Percentiles rank a stretch among this genome's conserved stretches.
Evolutionary conservation across 345 rosid species (phyloP).

Genomic region (Salix dunnii): DNA sequence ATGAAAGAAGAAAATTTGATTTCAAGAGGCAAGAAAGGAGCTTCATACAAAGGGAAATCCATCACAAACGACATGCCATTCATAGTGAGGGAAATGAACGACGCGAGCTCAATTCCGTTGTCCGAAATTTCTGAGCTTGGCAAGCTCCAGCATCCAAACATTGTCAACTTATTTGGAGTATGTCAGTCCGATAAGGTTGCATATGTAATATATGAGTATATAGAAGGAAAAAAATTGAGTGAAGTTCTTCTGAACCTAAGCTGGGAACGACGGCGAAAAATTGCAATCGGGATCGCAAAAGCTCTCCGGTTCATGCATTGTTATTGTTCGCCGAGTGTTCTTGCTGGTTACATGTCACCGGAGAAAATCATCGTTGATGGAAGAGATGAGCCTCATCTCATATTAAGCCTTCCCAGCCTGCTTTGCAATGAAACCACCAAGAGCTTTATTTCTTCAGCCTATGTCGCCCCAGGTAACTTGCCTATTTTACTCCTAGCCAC

Average conservation of each 20-base stretch:
- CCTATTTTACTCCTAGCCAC: not conserved
- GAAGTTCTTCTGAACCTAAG: constrained; percentile 42
- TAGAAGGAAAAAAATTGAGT: constrained; percentile 50
- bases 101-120: constrained; percentile 25
- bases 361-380: constrained; percentile 50
- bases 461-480: constrained; percentile 61
- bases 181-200: constrained; percentile 50
- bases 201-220: constrained; percentile 50
- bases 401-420: constrained; percentile 34
- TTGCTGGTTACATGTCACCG: constrained; percentile 51
- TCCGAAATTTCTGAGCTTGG: constrained; percentile 35
- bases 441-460: constrained; percentile 38
- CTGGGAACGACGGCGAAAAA: constrained; percentile 59
- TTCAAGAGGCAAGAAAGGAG: constrained; percentile 33
- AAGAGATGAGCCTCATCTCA: constrained; percentile 49
- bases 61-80: constrained; percentile 30
- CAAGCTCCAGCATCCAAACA: constrained; percentile 52
- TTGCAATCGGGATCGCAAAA: constrained; percentile 57
- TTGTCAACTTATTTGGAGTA: constrained; percentile 47
- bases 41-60: constrained; percentile 33
- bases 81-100: constrained; percentile 43
- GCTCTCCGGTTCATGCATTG: constrained; percentile 62
- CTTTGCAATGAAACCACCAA: constrained; percentile 28
- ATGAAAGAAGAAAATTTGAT: constrained; percentile 44
- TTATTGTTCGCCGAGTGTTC: constrained; percentile 28